phyloP scores from a whole-genome alignment of 495 filamentous ascomycete genomes.

The Hypoxylon lenormandii region DNA sequence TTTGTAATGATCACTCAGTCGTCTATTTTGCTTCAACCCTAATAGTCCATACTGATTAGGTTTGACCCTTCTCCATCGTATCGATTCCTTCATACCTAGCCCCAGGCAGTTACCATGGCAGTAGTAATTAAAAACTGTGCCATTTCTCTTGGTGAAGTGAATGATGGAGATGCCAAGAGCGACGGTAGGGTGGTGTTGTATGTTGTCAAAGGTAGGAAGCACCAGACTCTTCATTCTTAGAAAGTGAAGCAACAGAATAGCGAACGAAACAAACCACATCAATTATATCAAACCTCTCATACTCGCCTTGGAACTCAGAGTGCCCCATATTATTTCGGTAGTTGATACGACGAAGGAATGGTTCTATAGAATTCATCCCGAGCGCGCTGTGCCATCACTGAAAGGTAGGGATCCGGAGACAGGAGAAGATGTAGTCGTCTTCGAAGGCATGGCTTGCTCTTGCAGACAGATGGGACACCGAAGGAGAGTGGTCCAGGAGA shows the following conservation, averaged over 20 bases:
- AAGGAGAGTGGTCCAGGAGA: constrained; percentile 33
- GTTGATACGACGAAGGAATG: constrained; percentile 44
- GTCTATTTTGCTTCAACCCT: too few species aligned
- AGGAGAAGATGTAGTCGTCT: constrained; percentile 35
- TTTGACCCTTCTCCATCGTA: too few species aligned
- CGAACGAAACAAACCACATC: constrained; percentile 44
- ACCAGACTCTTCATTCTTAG: background rate
- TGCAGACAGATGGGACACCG: constrained; percentile 38
- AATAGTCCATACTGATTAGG: too few species aligned
- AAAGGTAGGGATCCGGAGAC: constrained; percentile 39
- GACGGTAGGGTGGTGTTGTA: constrained; percentile 45
- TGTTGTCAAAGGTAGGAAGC: constrained; percentile 40
- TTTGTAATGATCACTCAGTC: too few species aligned
- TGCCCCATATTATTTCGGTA: constrained; percentile 41
- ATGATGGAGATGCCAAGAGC: constrained; percentile 28
- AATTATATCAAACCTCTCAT: constrained; percentile 51
- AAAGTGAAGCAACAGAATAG: too few species aligned
- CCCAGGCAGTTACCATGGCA: too few species aligned
- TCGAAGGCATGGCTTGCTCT: constrained; percentile 50
- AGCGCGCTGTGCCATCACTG: constrained; percentile 24
- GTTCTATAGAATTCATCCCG: constrained; percentile 42
- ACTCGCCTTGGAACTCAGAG: constrained; percentile 38
- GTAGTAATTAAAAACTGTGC: too few species aligned
- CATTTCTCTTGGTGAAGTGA: constrained; percentile 35
- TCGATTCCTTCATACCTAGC: too few species aligned